A percentile compares a stretch with the other conserved stretches of the same genome.
These are phyloP conservation scores for Microcyclosporella mali DNA, from an alignment of 2,329 filamentous ascomycete genomes.

Conservation along the genomic window DNA sequence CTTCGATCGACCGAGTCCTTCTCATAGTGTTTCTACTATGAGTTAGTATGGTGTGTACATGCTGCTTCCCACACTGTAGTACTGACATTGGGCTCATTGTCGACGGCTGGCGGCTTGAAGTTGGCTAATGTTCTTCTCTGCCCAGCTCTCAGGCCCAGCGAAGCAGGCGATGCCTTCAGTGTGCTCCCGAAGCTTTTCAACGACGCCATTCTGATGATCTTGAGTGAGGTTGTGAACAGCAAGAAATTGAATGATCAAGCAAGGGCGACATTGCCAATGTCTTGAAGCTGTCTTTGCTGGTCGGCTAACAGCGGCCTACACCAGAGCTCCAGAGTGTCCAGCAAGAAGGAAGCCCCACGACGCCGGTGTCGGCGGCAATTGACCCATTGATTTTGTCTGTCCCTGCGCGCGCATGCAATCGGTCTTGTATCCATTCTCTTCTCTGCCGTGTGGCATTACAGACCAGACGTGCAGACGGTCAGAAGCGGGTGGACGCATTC, in stretches of 20 bases:
- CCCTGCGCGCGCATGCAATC: too few species aligned
- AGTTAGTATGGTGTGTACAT: slow-evolving; percentile 2
- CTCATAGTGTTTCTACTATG: slow-evolving; percentile 72
- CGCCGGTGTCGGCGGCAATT: too few species aligned
- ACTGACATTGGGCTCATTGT: slow-evolving; percentile 92
- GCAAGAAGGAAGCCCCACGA: too few species aligned
- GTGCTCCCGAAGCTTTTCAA: slow-evolving; percentile 7
- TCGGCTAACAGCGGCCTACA: slow-evolving; percentile 6
- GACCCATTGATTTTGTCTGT: too few species aligned
- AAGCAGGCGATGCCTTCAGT: slow-evolving; percentile 8
- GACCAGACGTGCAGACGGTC: too few species aligned
- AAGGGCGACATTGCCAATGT: background rate
- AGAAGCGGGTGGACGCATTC: too few species aligned
- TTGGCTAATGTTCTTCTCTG: slow-evolving; percentile 57
- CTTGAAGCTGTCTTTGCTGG: slow-evolving; percentile 3
- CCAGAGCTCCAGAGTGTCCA: too few species aligned
- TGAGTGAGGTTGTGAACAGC: background rate
- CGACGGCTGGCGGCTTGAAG: slow-evolving; percentile 80
- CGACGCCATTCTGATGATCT: slow-evolving; percentile 9
- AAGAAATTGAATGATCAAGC: background rate
- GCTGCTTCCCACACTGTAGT: background rate
- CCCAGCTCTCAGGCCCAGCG: slow-evolving; percentile 9
- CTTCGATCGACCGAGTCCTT: slow-evolving; percentile 76
- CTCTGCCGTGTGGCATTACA: too few species aligned
- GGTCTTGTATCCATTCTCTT: too few species aligned